Base-by-base conservation (phyloP, 768 basidiomycete genomes). In the Strobilomyces confusus region DNA sequence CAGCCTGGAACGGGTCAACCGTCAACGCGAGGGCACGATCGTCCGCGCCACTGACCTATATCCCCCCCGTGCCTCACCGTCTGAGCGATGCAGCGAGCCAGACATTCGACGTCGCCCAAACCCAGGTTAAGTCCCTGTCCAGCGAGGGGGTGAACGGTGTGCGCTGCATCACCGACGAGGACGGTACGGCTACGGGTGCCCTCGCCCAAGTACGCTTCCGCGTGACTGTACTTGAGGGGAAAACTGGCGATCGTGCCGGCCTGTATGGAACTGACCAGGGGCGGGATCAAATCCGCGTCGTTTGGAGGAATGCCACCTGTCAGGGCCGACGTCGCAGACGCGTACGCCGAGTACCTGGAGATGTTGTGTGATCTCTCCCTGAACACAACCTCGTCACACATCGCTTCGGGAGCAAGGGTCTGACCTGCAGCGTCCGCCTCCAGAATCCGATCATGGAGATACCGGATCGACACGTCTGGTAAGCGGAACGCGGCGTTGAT, bases 121-220 rank as follows among this genome's bases (percentile, higher is more conserved):
- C 95, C 97, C 65, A 95, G 74, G 68, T 99, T 98, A 38, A 98
- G 76, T 0, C 95, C 97, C 67, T 98, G 95, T 2, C 97, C 97
- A 0, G 95, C 95, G 25, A 98, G 81, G 1, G 97, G 95, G 65
- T 98, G 95, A 2, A 93, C 76, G 0, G 91, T 92, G 64, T 98
- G 97, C 17, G 95, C 97, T 1, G 95, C 95, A 70, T 99, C 97
- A 2, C 97, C 97, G 1, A 98, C 81, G 9, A 98, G 83, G 2
- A 87, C 94, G 1, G 91, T 95, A 5, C 95, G 80, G 3, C 73
- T 68, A 5, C 82, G 79, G 30, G 58, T 52, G 0, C 82, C 84
- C 63, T 85, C 85, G 15, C 94, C 92, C 41, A 95, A 73, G 69
- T 99, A 98, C 0, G 79, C 69, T 34, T 94, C 90, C 2, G 91